These are phyloP conservation scores for Alternaria arbusti DNA, from an alignment of 2,329 filamentous ascomycete genomes.

Conservation along the genomic window DNA sequence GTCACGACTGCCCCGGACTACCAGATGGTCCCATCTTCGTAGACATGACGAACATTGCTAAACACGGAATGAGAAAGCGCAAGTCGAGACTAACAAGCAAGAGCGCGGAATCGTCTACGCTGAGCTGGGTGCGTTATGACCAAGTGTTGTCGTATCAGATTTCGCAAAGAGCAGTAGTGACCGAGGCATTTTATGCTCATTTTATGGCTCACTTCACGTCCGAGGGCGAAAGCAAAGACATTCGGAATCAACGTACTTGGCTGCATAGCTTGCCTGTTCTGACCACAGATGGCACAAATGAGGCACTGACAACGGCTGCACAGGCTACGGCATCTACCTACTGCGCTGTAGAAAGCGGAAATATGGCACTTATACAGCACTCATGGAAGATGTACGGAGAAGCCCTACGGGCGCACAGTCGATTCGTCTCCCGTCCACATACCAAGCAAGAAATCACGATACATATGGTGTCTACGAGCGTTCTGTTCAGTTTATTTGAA, in stretches of 20 bases:
- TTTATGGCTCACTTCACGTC: slow-evolving; percentile 37
- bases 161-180: slow-evolving; percentile 24
- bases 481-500: slow-evolving; percentile 42
- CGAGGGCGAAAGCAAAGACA: slow-evolving; percentile 30
- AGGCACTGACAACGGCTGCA: slow-evolving; percentile 32
- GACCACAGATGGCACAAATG: slow-evolving; percentile 30
- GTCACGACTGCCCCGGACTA: slow-evolving; percentile 33
- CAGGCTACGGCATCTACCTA: slow-evolving; percentile 38
- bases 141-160: slow-evolving; percentile 11
- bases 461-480: slow-evolving; percentile 41
- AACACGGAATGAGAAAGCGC: slow-evolving; percentile 22
- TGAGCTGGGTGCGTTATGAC: not conserved
- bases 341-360: slow-evolving; percentile 29
- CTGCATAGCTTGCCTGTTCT: slow-evolving; percentile 34
- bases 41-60: slow-evolving; percentile 34
- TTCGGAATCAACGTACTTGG: slow-evolving; percentile 36
- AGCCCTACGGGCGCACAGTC: slow-evolving; percentile 31
- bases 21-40: slow-evolving; percentile 37
- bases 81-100: not conserved
- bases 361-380: slow-evolving; percentile 25
- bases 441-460: slow-evolving; percentile 25
- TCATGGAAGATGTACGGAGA: slow-evolving; percentile 35
- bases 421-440: slow-evolving; percentile 14
- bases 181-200: slow-evolving; percentile 34
- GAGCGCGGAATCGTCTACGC: not conserved